Conservation (phyloP, 225 moss, liverwort and hornwort genomes). For the Bryoerythrophyllum caledonicum region DNA sequence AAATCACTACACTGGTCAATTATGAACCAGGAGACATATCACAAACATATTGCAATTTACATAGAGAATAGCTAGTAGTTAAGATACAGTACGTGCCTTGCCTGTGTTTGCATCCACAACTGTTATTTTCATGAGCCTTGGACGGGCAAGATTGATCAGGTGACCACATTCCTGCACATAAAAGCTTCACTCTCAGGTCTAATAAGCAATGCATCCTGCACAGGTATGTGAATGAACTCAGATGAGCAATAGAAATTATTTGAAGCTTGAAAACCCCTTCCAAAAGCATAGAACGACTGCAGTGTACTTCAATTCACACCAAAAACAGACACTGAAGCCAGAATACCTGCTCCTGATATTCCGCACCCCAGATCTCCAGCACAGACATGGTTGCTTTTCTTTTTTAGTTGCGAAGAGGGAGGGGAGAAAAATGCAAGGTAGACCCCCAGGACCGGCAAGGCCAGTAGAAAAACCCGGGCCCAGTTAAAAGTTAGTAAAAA, state of each 20-base stretch:
- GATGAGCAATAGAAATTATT: background rate
- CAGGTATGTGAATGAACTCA: constrained; percentile 6
- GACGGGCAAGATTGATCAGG: constrained; percentile 57
- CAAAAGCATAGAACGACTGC: background rate
- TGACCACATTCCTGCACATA: constrained; percentile 64
- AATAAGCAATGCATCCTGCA: constrained; percentile 91
- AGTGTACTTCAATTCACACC: background rate
- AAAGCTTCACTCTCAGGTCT: constrained; percentile 52
- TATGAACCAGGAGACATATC: constrained; percentile 7
- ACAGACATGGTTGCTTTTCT: constrained; percentile 99
- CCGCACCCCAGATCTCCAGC: constrained; percentile 99
- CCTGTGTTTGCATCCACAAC: constrained; percentile 75
- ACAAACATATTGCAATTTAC: too few species aligned
- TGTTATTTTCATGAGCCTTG: constrained; percentile 60
- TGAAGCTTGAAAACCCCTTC: background rate
- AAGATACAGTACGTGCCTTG: constrained; percentile 81
- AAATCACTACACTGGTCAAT: background rate
- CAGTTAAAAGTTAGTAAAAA: too few species aligned
- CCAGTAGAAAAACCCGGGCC: too few species aligned
- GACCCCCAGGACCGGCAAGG: too few species aligned
- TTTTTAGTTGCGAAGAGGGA: too few species aligned
- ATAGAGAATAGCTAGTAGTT: constrained; percentile 39
- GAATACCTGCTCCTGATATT: constrained; percentile 97
- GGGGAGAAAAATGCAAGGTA: too few species aligned
- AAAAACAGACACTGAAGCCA: constrained; percentile 10